Evolutionary conservation across 2,329 filamentous ascomycete species (phyloP).

Genomic region (Chaetomiaceae sp.): DNA sequence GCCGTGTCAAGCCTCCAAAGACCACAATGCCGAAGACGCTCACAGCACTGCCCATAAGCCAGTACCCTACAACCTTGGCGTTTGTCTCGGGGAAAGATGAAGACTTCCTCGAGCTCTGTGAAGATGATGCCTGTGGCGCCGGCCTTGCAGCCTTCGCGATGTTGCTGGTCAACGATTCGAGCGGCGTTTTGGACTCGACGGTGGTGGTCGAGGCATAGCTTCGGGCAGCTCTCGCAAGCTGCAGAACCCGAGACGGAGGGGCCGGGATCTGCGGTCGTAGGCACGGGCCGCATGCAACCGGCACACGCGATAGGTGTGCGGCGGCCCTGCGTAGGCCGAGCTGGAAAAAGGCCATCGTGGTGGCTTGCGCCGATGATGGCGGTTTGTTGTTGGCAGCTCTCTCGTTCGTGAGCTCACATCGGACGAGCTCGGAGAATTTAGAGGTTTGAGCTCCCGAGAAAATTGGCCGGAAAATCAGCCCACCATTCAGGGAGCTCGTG

Average conservation of each 20-base stretch:
- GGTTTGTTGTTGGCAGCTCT: constrained; percentile 5
- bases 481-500: constrained; percentile 16
- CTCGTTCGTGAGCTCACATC: constrained; percentile 12
- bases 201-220: constrained; percentile 32
- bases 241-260: constrained; percentile 14
- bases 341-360: constrained; percentile 30
- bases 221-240: constrained; percentile 32
- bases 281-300: constrained; percentile 49
- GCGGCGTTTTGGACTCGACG: constrained; percentile 31
- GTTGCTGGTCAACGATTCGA: constrained; percentile 19
- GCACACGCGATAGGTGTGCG: constrained; percentile 28
- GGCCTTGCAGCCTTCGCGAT: constrained; percentile 10
- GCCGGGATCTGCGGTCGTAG: constrained; percentile 25
- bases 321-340: constrained; percentile 29
- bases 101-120: constrained; percentile 30
- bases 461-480: constrained; percentile 18
- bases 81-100: constrained; percentile 56
- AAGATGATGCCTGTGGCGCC: background rate
- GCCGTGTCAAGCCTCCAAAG: constrained; percentile 84
- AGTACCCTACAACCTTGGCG: constrained; percentile 78
- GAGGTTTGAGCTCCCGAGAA: background rate
- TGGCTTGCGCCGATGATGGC: constrained; percentile 18
- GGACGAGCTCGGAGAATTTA: constrained; percentile 5
- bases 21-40: constrained; percentile 97
- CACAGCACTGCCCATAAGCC: constrained; percentile 84